Base-by-base conservation (phyloP, 331 rosid species). In the Malus hybrid region DNA sequence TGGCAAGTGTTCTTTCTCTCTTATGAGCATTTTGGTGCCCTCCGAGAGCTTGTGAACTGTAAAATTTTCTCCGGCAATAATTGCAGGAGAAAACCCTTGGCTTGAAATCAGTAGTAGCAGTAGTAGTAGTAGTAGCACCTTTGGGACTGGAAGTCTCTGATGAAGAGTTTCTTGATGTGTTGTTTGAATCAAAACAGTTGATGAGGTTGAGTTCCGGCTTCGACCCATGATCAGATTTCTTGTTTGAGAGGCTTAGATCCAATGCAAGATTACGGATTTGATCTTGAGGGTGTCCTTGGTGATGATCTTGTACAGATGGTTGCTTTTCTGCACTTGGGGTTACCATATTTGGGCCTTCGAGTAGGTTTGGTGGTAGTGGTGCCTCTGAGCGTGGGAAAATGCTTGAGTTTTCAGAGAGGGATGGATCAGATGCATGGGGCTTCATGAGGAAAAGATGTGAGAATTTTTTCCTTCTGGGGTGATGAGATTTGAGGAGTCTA, bases 1-100 rank as follows among this genome's bases (percentile, higher is more conserved):
- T 91, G 2, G 90, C 93, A 5, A 89, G 71, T 29, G 83, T 93
- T 69, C 98, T 88, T 81, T 93, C 96, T 34, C 98, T 83, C 55
- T 89, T 93, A 42, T 93, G 96, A 20, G 98, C 98, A 83, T 93
- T 93, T 74, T 93, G 98, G 84, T 93, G 98, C 33, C 98, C 98
- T 13, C 98, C 98, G 56, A 93, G 98, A 32, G 98, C 97, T 77
- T 93, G 98, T 2, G 98, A 93, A 54, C 97, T 91, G 70, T 86
- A 87, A 69, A 93, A 93, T 80, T 91, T 89, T 67, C 98, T 88
- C 34, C 85, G 90, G 82, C 98, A 93, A 77, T 87, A 93, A 82
- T 89, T 93, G 93, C 98, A 93, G 27, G 97, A 86, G 84, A 91
- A 93, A 79, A 93, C 79, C 80, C 93, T 50, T 0, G 93, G 86